Percentiles rank a stretch among this genome's conserved stretches.
Conservation (phyloP, 139 green algal genomes). For the Chlorella sp. region DNA sequence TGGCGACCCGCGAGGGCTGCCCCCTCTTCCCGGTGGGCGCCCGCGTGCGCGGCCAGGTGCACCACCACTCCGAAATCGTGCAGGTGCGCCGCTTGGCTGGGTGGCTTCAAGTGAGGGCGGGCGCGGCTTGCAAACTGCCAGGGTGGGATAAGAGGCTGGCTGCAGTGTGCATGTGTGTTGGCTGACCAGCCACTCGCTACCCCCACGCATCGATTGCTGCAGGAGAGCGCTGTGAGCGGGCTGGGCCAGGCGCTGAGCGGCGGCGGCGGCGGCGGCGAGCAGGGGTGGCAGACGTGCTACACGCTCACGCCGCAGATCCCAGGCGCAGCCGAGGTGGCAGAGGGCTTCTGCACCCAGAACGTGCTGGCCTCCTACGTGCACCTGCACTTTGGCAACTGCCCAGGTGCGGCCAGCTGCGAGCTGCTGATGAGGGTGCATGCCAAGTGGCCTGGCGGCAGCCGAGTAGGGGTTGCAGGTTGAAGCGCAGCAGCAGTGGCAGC, state of each 20-base stretch:
- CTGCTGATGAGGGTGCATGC: background rate
- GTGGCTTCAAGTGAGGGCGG: too few species aligned
- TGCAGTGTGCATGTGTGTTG: background rate
- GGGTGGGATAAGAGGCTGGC: background rate
- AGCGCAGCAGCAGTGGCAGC: too few species aligned
- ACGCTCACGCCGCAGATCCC: constrained; percentile 34
- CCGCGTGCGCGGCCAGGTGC: constrained; percentile 73
- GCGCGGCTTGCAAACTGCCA: too few species aligned
- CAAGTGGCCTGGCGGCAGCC: too few species aligned
- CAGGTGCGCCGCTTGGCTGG: constrained; percentile 32
- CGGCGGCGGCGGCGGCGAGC: background rate
- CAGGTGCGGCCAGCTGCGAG: constrained; percentile 9
- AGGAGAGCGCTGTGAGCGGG: constrained; percentile 54
- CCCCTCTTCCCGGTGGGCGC: constrained; percentile 71
- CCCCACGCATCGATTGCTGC: background rate
- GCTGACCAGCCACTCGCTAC: background rate
- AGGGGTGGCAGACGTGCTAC: constrained; percentile 47
- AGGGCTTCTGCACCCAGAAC: constrained; percentile 76
- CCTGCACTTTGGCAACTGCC: constrained; percentile 82
- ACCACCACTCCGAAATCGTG: constrained; percentile 79
- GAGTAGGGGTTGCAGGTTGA: too few species aligned
- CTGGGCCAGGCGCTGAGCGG: constrained; percentile 17
- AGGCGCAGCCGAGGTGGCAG: constrained; percentile 31
- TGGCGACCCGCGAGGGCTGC: constrained; percentile 56
- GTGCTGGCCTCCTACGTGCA: constrained; percentile 89